Conservation (phyloP, 2,329 filamentous ascomycete species). For the Hortaea werneckii region DNA sequence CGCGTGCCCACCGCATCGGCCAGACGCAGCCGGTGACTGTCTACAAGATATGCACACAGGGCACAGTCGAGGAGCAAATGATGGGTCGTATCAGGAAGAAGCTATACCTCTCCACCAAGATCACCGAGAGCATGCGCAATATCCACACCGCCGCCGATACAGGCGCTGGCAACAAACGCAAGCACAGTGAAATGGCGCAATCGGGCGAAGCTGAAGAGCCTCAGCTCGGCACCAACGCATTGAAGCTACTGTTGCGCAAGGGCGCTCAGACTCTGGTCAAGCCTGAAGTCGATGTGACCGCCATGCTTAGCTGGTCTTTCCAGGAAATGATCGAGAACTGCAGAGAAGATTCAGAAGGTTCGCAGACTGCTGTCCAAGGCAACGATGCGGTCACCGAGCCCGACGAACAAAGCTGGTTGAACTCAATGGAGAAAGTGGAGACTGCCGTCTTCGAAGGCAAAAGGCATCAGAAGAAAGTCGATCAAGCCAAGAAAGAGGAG, state of each 20-base stretch:
- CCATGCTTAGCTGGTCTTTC: conserved; percentile 50
- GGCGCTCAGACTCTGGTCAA: conserved; percentile 44
- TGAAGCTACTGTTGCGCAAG: conserved; percentile 46
- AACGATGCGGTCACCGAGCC: conserved; percentile 16
- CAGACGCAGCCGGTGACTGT: conserved; percentile 45
- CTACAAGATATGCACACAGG: conserved; percentile 47
- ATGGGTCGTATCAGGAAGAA: conserved; percentile 50
- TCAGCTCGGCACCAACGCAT: conserved; percentile 40
- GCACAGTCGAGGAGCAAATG: conserved; percentile 51
- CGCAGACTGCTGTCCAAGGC: conserved; percentile 14
- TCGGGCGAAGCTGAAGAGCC: conserved; percentile 38
- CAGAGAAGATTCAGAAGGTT: conserved; percentile 40
- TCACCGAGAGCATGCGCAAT: conserved; percentile 49
- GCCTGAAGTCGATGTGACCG: conserved; percentile 43
- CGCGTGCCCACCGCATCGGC: conserved; percentile 45
- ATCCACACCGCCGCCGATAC: conserved; percentile 32
- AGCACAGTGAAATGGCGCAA: conserved; percentile 12
- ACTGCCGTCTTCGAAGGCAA: conserved; percentile 49
- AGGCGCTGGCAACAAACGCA: conserved; percentile 21
- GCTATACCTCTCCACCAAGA: conserved; percentile 50
- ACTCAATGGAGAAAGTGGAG: conserved; percentile 47
- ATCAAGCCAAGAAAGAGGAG: conserved; percentile 17
- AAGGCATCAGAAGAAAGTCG: conserved; percentile 34
- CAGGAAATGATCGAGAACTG: conserved; percentile 44
- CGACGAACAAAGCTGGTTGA: conserved; percentile 47